Conservation (phyloP, 495 filamentous ascomycete genomes). For the Penicillium turbatum region DNA sequence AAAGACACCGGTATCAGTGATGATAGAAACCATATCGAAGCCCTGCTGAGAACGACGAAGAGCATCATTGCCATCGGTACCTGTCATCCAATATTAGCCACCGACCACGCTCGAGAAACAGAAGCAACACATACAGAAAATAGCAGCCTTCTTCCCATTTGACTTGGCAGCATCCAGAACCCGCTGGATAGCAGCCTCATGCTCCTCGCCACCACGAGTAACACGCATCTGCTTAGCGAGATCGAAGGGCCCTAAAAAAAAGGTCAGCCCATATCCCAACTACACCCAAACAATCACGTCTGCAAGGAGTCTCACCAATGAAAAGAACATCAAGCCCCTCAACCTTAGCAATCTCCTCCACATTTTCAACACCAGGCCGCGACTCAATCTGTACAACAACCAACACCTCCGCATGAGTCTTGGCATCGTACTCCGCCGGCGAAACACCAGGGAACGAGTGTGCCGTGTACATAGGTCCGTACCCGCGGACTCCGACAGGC, state of each 20-base stretch:
- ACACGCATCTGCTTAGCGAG: conserved; percentile 40
- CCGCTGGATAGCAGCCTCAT: conserved; percentile 59
- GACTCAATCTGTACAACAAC: conserved; percentile 48
- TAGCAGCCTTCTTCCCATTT: conserved; percentile 71
- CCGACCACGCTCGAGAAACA: not conserved
- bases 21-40: conserved; percentile 71
- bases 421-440: conserved; percentile 38
- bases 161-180: conserved; percentile 58
- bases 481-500: conserved; percentile 57
- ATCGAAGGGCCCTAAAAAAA: conserved; percentile 51
- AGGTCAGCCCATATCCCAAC: not conserved
- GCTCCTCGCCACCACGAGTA: conserved; percentile 35
- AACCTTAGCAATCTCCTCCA: conserved; percentile 46
- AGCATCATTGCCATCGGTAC: conserved; percentile 59
- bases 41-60: conserved; percentile 59
- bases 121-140: conserved; percentile 55
- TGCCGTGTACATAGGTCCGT: conserved; percentile 58
- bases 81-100: conserved; percentile 10
- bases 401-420: conserved; percentile 32
- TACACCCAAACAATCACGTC: too few species aligned
- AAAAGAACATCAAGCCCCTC: conserved; percentile 44
- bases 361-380: conserved; percentile 41
- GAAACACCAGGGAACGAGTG: conserved; percentile 37
- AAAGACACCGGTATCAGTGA: conserved; percentile 56
- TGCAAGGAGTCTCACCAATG: conserved; percentile 25